phyloP scores from a whole-genome alignment of 495 filamentous ascomycete genomes.

The Hypoxylon rickii region DNA sequence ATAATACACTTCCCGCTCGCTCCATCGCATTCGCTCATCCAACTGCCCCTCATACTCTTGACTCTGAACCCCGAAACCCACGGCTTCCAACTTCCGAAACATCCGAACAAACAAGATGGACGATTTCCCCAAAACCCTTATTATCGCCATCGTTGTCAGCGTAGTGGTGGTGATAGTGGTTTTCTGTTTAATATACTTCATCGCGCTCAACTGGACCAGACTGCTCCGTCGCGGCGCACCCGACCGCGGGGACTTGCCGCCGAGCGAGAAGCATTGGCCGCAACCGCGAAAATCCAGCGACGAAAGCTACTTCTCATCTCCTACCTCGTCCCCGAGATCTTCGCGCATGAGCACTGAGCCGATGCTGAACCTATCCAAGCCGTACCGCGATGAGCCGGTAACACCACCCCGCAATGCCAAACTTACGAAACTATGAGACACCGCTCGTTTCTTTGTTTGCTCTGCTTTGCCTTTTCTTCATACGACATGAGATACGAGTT shows the following conservation, averaged over 20 bases:
- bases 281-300: conserved; percentile 20
- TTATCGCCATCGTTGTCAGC: conserved; percentile 33
- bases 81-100: neutral
- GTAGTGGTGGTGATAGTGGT: conserved; percentile 20
- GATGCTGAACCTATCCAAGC: conserved; percentile 9
- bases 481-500: conserved; percentile 22
- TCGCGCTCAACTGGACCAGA: conserved; percentile 38
- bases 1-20: too few relatives aligned
- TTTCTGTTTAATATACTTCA: conserved; percentile 18
- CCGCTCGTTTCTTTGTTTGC: too few relatives aligned
- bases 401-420: conserved; percentile 25
- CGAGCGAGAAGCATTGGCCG: conserved; percentile 36
- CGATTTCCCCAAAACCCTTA: conserved; percentile 31
- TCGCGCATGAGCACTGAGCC: conserved; percentile 25
- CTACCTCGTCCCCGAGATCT: conserved; percentile 24
- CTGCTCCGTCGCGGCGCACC: conserved; percentile 25
- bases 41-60: too few relatives aligned
- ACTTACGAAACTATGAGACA: conserved; percentile 3
- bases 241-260: conserved; percentile 18
- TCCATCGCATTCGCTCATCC: too few relatives aligned
- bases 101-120: conserved; percentile 11
- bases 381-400: conserved; percentile 4
- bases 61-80: too few relatives aligned
- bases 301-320: conserved; percentile 19
- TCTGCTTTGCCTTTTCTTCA: too few relatives aligned